Conservation (phyloP, 305 asterid species). For the Salvia sclarea region DNA sequence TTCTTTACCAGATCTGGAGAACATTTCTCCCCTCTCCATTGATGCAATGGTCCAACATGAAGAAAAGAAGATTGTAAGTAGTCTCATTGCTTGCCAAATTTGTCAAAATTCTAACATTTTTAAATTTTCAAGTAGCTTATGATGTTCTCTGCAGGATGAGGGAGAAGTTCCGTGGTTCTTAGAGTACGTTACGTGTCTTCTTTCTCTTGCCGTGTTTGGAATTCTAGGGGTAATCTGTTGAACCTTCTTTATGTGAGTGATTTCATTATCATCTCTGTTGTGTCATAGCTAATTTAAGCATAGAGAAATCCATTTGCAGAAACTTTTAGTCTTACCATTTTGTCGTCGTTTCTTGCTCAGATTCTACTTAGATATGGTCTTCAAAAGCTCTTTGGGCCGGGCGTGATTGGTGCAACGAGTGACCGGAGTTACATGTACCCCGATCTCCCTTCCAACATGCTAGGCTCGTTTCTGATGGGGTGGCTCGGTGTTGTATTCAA, state of each 20-base stretch:
- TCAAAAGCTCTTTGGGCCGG: conserved; percentile 73
- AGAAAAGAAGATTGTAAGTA: conserved; percentile 45
- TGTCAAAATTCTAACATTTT: not conserved
- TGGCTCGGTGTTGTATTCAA: conserved; percentile 91
- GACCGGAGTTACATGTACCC: conserved; percentile 71
- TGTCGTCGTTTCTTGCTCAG: conserved; percentile 32
- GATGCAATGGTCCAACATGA: conserved; percentile 40
- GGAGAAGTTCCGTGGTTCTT: conserved; percentile 50
- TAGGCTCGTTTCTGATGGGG: conserved; percentile 95
- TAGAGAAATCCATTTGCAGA: not conserved
- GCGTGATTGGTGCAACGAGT: conserved; percentile 68
- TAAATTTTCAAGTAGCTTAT: not conserved
- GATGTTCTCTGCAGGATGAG: conserved; percentile 50
- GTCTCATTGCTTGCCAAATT: not conserved
- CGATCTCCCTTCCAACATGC: conserved; percentile 91
- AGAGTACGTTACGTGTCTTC: conserved; percentile 58
- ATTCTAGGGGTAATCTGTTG: conserved; percentile 67
- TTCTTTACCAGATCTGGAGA: conserved; percentile 26
- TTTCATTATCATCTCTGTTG: not conserved
- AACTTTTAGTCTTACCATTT: not conserved
- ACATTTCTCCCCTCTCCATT: conserved; percentile 21
- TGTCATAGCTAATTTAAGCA: not conserved
- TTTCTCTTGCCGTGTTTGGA: conserved; percentile 74
- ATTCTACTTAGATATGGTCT: conserved; percentile 63
- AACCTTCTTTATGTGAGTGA: not conserved